Conservation (phyloP, 768 basidiomycete species). For the Daedaleopsis sinensis region DNA sequence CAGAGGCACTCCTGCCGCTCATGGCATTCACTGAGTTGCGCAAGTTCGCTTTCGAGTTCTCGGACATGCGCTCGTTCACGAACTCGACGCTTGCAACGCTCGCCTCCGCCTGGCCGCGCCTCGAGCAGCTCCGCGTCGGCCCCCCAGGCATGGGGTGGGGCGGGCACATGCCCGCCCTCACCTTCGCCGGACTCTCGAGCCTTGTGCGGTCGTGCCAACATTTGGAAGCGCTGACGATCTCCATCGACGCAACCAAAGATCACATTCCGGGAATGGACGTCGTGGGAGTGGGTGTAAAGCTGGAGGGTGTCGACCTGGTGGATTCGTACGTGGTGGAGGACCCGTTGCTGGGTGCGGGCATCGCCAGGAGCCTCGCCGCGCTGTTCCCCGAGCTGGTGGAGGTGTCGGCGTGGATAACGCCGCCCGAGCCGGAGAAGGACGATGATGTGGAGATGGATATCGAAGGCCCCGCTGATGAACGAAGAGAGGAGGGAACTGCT, state of each 20-base stretch:
- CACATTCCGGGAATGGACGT: not conserved
- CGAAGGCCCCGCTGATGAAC: not conserved
- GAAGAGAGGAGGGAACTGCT: not conserved
- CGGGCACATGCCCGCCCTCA: constrained; percentile 4
- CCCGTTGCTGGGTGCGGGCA: not conserved
- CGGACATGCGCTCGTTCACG: not conserved
- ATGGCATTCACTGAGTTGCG: not conserved
- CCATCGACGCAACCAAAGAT: constrained; percentile 1
- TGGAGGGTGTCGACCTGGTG: not conserved
- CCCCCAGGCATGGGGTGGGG: not conserved
- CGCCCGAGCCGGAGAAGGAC: not conserved
- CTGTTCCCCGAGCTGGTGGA: constrained; percentile 6
- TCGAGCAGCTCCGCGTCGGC: constrained; percentile 10
- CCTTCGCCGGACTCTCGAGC: constrained; percentile 6
- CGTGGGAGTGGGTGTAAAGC: not conserved
- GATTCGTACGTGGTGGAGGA: constrained; percentile 5
- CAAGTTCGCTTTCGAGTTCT: constrained; percentile 4
- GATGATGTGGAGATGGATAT: not conserved
- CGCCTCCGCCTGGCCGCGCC: not conserved
- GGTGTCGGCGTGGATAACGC: not conserved
- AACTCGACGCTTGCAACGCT: not conserved
- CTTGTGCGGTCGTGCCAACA: not conserved
- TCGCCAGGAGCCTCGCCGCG: constrained; percentile 3
- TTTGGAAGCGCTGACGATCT: constrained; percentile 1
- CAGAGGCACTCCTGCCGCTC: not conserved